phyloP scores from a whole-genome alignment of 106 monocot species.

The Iris macrosiphon region DNA sequence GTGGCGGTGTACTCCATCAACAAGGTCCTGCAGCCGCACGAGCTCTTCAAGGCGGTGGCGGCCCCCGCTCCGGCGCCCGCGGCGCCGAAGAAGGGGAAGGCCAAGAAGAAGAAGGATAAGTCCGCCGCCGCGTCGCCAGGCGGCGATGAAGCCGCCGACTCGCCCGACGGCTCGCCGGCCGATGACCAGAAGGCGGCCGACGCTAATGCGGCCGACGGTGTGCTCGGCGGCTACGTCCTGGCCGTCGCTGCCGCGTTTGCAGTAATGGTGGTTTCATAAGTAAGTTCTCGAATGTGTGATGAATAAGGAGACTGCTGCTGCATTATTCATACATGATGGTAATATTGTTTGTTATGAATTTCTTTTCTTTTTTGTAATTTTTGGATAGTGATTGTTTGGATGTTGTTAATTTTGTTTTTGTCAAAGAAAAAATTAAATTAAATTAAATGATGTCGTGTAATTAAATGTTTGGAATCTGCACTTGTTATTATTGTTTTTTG shows the following conservation, averaged over 20 bases:
- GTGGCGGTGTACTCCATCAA: slow-evolving; percentile 26
- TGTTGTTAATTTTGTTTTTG: too few species aligned
- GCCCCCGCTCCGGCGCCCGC: slow-evolving; percentile 31
- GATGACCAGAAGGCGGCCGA: slow-evolving; percentile 22
- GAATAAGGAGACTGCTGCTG: slow-evolving; percentile 1
- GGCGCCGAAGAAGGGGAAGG: slow-evolving; percentile 3
- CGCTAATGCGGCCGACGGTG: slow-evolving; percentile 4
- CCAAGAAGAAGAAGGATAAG: slow-evolving; percentile 9
- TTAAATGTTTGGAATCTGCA: too few species aligned
- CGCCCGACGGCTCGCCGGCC: slow-evolving; percentile 13
- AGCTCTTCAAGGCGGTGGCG: slow-evolving; percentile 26
- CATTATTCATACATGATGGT: too few species aligned
- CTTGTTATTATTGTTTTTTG: too few species aligned
- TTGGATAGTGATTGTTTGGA: too few species aligned
- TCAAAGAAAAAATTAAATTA: too few species aligned
- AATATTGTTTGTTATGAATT: too few species aligned
- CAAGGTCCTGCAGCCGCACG: slow-evolving; percentile 35
- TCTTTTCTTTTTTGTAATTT: too few species aligned
- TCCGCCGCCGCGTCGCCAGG: neutral
- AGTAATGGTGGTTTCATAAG: neutral
- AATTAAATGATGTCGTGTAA: too few species aligned
- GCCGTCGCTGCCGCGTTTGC: neutral
- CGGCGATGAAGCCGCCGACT: neutral
- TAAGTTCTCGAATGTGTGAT: neutral
- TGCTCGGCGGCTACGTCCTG: neutral